Evolutionary conservation across 2,329 filamentous ascomycete genomes (phyloP), one percentile per base, ranked within the genome.

Genomic region (Ophiognomonia clavigignenti-juglandacearum): DNA sequence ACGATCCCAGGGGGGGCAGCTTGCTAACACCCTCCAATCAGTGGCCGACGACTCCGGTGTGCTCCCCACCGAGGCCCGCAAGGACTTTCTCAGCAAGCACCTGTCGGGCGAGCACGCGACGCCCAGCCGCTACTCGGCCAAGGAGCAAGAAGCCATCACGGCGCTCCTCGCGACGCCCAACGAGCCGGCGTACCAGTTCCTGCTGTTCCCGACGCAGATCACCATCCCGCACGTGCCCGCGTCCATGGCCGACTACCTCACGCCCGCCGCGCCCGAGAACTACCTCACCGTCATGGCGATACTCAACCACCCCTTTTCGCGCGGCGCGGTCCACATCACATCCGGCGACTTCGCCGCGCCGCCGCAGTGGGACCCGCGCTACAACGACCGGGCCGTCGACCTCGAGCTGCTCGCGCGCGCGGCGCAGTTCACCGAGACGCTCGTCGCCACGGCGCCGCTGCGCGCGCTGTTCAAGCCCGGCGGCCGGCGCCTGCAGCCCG

Each of bases 231-330:
- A 53, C 1, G 42, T 53, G 6, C 56, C 57, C 19, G 50, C 52
- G 32, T 47, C 48, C 14, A 45, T 58, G 41, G 45, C 50, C 11
- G 55, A 60, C 35, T 55, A 55, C 38, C 52, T 59, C 43, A 45
- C 48, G 4, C 57, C 54, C 4, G 59, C 59, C 27, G 58, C 54
- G 4, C 61, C 62, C 2, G 59, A 66, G 51, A 71, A 79, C 52
- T 77, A 74, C 54, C 67, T 78, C 38, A 72, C 74, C 13, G 64
- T 71, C 49, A 73, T 72, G 50, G 68, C 70, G 1, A 78, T 77
- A 55, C 77, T 77, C 22, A 72, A 74, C 14, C 79, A 81, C 49
- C 78, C 78, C 0, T 74, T 75, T 54, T 77, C 73, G 2, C 70
- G 78, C 0, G 79, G 79, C 6, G 65, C 69, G 22, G 72, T 79